Evolutionary conservation across 31 red algal genomes (phyloP), one percentile per base, ranked within the genome.

Genomic region (Odonthalia washingtoniensis): DNA sequence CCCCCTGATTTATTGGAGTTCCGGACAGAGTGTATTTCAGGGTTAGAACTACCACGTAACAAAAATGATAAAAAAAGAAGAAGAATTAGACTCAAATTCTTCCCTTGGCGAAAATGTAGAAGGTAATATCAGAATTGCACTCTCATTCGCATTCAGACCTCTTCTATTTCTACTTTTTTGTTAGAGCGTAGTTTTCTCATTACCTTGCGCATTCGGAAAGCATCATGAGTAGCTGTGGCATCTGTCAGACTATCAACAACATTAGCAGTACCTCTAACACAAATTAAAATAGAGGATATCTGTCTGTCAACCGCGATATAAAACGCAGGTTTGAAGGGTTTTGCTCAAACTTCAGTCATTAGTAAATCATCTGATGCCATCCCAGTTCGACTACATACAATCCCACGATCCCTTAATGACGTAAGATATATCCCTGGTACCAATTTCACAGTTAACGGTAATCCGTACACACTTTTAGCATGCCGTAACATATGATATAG

Each of bases 401-500:
- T 95, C 1, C 53, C 77, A 26, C 74, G 73, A 53, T 91, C 84
- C 38, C 87, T 95, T 40, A 95, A 38, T 63, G 66, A 73, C 36
- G 88, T 90, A 28, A 95, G 82, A 1, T 82, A 81, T 33, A 90
- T 70, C 1, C 88, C 72, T 43, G 93, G 93, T 9, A 79, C 88
- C 40, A 83, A 90, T 3, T 83, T 68, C 28, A 81, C 84, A 36
- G 60, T 91, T 34, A 95, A 68, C 32, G 93, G 93, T 36, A 91
- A 60, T 27, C 93, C 93, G 79, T 95, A 95, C 6, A 95, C 81
- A 40, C 82, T 87, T 72, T 95, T 87, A 2, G 93, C 93, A 69
- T 95, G 93, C 4, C 93, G 86, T 34, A 95, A 70, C 93, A 95
- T 90, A 80, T 95, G 93, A 70, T 95, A 86, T 35, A 91, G 42